These are phyloP conservation scores for Rubia yunnanensis DNA, from an alignment of 257 asterid genomes.

Conservation along the genomic window DNA sequence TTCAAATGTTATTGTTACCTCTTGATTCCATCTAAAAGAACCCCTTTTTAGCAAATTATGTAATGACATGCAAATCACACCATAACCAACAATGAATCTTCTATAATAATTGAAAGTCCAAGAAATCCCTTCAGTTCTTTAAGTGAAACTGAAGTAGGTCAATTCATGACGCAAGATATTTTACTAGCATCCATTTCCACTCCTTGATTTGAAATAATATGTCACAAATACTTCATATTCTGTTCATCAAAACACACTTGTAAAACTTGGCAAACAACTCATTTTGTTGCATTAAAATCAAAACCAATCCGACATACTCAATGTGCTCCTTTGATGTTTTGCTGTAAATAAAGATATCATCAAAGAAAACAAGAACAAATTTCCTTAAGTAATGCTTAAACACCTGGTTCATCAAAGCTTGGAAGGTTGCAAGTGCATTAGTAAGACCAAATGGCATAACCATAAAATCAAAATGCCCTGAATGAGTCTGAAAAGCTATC, in stretches of 20 bases:
- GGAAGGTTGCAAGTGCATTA: no score
- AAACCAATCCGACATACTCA: background rate
- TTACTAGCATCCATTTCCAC: background rate
- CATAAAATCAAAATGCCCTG: slow-evolving; percentile 2
- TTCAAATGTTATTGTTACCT: background rate
- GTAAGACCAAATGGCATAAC: background rate
- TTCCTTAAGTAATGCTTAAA: no score
- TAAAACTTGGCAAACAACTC: background rate
- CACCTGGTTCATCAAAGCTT: no score
- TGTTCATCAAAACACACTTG: background rate
- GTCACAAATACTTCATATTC: background rate
- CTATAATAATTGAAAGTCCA: background rate
- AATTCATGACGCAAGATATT: background rate
- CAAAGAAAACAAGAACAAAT: no score
- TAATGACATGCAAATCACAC: background rate
- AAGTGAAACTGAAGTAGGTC: background rate
- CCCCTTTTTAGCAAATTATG: background rate
- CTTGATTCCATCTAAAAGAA: background rate
- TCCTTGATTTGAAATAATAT: background rate
- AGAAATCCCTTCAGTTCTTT: background rate
- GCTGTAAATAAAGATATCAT: no score
- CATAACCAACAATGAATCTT: background rate
- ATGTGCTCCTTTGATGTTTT: background rate
- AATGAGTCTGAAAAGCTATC: background rate
- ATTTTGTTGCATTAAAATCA: background rate